A percentile compares a stretch with the other conserved stretches of the same genome.
phyloP scores from a whole-genome alignment of 495 filamentous ascomycete species.

The Trichoderma reesei region DNA sequence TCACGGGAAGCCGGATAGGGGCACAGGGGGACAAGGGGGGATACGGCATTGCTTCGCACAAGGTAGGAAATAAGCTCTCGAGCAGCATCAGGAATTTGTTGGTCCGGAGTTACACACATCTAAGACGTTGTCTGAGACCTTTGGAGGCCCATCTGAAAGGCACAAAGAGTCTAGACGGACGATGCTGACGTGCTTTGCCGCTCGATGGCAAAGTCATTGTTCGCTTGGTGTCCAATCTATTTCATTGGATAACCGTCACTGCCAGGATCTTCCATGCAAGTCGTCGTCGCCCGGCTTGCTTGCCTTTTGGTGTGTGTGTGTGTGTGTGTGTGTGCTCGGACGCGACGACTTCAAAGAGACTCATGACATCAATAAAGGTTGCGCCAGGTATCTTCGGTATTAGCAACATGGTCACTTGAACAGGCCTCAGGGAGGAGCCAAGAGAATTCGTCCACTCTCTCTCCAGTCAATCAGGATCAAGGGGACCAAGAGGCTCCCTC shows the following conservation, averaged over 20 bases:
- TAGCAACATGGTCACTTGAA: too few species aligned
- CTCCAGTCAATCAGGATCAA: too few species aligned
- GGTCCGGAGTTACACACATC: conserved; percentile 7
- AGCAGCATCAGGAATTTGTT: neutral
- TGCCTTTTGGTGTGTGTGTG: too few species aligned
- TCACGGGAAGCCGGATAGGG: neutral
- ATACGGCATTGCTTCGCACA: neutral
- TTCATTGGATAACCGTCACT: neutral
- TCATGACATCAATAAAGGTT: too few species aligned
- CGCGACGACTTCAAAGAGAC: too few species aligned
- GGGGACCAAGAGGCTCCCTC: too few species aligned
- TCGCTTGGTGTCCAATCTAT: conserved; percentile 6
- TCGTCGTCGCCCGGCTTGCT: too few species aligned
- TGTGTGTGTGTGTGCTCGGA: too few species aligned
- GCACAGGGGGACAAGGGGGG: neutral
- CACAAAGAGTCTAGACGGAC: neutral
- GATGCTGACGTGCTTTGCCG: neutral
- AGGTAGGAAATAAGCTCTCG: neutral
- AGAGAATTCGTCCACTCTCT: too few species aligned
- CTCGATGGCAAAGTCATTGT: neutral
- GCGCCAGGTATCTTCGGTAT: too few species aligned
- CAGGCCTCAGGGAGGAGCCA: too few species aligned
- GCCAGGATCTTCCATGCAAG: neutral
- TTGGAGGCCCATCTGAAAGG: neutral
- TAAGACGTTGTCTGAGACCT: neutral